These are phyloP conservation scores for Phyllosticta citribraziliensis DNA, from an alignment of 2,329 filamentous ascomycete species.

Conservation along the genomic window DNA sequence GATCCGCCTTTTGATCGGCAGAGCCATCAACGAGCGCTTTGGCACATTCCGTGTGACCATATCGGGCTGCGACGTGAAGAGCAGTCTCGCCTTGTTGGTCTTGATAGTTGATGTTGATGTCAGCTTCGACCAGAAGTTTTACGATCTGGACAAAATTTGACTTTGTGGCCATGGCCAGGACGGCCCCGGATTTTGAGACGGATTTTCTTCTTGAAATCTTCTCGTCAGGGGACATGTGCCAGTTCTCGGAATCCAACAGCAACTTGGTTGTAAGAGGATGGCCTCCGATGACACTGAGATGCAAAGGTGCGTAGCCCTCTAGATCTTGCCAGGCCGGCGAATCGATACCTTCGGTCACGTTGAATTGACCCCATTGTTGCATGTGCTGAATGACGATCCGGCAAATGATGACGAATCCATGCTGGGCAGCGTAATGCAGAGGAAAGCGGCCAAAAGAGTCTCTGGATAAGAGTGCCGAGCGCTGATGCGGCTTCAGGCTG, in stretches of 20 bases:
- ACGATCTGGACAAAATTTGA: slow-evolving; percentile 80
- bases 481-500: slow-evolving; percentile 57
- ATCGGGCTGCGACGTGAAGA: slow-evolving; percentile 82
- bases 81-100: slow-evolving; percentile 86
- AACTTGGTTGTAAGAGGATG: slow-evolving; percentile 77
- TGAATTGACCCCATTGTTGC: slow-evolving; percentile 80
- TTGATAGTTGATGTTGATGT: slow-evolving; percentile 87
- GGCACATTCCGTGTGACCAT: slow-evolving; percentile 75
- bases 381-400: slow-evolving; percentile 79
- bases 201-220: slow-evolving; percentile 57
- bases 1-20: slow-evolving; percentile 59
- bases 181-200: slow-evolving; percentile 76
- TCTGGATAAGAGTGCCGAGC: slow-evolving; percentile 53
- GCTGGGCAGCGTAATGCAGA: slow-evolving; percentile 89
- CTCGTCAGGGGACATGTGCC: slow-evolving; percentile 53
- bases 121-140: slow-evolving; percentile 75
- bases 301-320: slow-evolving; percentile 82
- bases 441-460: slow-evolving; percentile 78
- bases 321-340: slow-evolving; percentile 81
- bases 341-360: slow-evolving; percentile 78
- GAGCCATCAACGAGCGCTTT: slow-evolving; percentile 64
- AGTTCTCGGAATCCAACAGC: slow-evolving; percentile 71
- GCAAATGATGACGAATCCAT: slow-evolving; percentile 86
- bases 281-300: slow-evolving; percentile 84
- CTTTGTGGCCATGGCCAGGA: slow-evolving; percentile 78